Base-by-base conservation (phyloP, 2,329 filamentous ascomycete genomes). In the Colletotrichum camelliae region DNA sequence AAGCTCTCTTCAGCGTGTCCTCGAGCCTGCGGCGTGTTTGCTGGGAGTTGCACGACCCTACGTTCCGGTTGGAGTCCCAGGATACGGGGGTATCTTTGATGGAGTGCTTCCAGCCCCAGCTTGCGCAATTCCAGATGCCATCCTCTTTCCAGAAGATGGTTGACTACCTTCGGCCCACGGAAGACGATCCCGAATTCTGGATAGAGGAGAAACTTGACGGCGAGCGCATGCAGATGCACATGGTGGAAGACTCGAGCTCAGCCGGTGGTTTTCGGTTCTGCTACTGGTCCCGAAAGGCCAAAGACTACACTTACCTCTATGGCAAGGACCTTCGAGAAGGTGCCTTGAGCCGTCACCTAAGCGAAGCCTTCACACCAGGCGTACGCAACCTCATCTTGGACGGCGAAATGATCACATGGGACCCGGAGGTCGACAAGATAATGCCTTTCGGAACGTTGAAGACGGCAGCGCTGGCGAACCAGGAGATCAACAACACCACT, bases 371-470 rank as follows among this genome's bases (percentile, higher is more conserved):
- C 82, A 88, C 92, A 3, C 87, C 92, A 1, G 93, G 93, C 2
- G 95, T 98, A 1, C 89, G 93, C 18, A 98, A 95, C 81, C 89
- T 98, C 78, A 98, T 99, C 66, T 89, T 99, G 1, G 97, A 99
- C 80, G 97, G 97, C 12, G 97, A 99, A 83, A 99, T 99, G 97
- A 96, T 99, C 74, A 98, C 96, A 1, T 99, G 97, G 97, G 95
- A 98, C 81, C 94, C 96, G 76, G 92, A 93, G 60, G 89, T 94
- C 66, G 94, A 98, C 85, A 94, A 94, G 71, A 94, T 97, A 68
- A 94, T 98, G 18, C 92, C 94, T 0, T 99, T 99, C 83, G 97
- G 97, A 9, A 97, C 95, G 0, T 89, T 99, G 65, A 99, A 99
- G 85, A 96, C 95, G 2, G 96, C 96, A 0, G 96, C 96, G 1